A percentile compares a stretch with the other conserved stretches of the same genome.
Conservation (phyloP, 345 rosid genomes). For the Gossypium australe region DNA sequence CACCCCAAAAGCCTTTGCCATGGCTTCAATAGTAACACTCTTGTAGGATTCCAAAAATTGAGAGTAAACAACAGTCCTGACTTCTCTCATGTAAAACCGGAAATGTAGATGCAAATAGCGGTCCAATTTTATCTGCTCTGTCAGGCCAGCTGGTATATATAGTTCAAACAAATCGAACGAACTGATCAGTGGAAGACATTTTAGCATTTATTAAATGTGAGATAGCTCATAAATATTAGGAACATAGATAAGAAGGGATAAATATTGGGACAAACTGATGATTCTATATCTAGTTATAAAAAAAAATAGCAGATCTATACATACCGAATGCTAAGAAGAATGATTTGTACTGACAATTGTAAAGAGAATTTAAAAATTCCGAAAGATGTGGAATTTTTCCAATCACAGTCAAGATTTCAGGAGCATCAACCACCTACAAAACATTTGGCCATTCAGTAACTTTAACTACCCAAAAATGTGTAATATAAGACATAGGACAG, state of each 20-base stretch:
- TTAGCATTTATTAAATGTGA: neutral
- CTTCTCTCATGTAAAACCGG: conserved; percentile 98
- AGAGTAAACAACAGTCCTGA: conserved; percentile 85
- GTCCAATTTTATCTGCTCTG: conserved; percentile 83
- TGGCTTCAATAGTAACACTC: conserved; percentile 95
- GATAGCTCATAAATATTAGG: neutral
- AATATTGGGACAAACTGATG: neutral
- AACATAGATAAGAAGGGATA: neutral
- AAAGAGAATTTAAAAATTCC: conserved; percentile 84
- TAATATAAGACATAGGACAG: neutral
- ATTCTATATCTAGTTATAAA: neutral
- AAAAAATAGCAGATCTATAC: neutral
- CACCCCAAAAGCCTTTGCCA: conserved; percentile 98
- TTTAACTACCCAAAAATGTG: neutral
- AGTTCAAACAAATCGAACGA: neutral
- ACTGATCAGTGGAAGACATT: neutral
- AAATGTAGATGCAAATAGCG: conserved; percentile 88
- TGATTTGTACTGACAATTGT: conserved; percentile 86
- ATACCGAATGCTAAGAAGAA: conserved; percentile 89
- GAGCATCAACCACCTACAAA: conserved; percentile 94
- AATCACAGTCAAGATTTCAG: conserved; percentile 95
- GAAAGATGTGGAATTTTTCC: conserved; percentile 84
- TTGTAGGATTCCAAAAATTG: conserved; percentile 96
- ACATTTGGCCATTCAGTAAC: conserved; percentile 7
- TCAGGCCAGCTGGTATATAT: conserved; percentile 37